A percentile compares a stretch with the other conserved stretches of the same genome.
Evolutionary conservation across 352 stramenopile species (phyloP).

Genomic region (Thalassiosira ordinaria): DNA sequence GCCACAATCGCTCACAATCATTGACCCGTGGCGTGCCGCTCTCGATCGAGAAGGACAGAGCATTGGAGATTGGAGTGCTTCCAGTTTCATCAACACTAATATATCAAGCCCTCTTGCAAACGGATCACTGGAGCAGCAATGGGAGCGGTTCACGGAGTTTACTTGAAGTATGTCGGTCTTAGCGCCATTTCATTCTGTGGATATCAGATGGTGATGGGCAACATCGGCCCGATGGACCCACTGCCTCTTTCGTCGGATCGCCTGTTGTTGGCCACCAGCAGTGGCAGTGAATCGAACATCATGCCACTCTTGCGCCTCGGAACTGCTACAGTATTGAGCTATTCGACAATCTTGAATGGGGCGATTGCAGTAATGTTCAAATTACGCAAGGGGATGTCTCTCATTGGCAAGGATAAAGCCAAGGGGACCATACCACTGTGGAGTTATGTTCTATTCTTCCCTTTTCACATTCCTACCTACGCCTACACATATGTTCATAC

Average conservation of each 20-base stretch:
- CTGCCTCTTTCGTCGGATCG: slow-evolving; percentile 22
- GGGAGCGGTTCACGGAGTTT: slow-evolving; percentile 84
- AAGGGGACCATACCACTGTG: slow-evolving; percentile 81
- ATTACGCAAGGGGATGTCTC: slow-evolving; percentile 67
- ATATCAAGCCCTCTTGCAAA: no score
- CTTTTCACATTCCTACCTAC: slow-evolving; percentile 83
- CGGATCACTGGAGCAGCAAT: no score
- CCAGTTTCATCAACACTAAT: no score
- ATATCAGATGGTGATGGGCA: slow-evolving; percentile 61
- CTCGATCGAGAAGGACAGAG: no score
- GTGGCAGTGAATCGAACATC: neutral
- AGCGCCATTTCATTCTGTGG: slow-evolving; percentile 76
- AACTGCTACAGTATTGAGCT: slow-evolving; percentile 59
- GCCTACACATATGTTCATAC: slow-evolving; percentile 83
- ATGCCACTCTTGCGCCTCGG: slow-evolving; percentile 45
- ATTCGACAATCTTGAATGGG: slow-evolving; percentile 78
- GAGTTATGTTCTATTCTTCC: slow-evolving; percentile 81
- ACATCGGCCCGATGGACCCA: slow-evolving; percentile 42
- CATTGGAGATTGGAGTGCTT: no score
- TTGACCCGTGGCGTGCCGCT: no score
- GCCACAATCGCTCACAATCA: no score
- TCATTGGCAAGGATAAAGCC: slow-evolving; percentile 81
- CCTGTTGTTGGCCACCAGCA: slow-evolving; percentile 29
- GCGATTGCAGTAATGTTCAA: slow-evolving; percentile 79
- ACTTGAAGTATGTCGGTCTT: slow-evolving; percentile 86